Conservation (phyloP, 768 basidiomycete genomes). For the Boletus sp. region DNA sequence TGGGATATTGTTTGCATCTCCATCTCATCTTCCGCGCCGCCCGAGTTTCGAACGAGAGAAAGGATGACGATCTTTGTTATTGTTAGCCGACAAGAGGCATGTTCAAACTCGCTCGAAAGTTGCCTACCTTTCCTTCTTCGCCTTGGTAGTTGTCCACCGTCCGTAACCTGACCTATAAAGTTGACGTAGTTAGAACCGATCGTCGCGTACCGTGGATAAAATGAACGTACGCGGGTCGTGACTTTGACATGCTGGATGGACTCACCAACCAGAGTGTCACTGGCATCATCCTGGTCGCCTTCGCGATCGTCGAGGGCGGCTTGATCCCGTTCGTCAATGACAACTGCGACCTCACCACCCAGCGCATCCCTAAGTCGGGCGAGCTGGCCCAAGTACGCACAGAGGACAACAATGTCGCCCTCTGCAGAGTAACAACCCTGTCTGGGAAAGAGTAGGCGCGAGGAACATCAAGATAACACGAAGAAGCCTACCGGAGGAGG, state of each 20-base stretch:
- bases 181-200: neutral
- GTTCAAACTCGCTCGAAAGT: neutral
- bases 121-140: constrained; percentile 56
- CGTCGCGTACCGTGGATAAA: neutral
- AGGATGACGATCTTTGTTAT: constrained; percentile 61
- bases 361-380: constrained; percentile 44
- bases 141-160: constrained; percentile 83
- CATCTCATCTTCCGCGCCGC: constrained; percentile 40
- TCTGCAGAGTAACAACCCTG: constrained; percentile 47
- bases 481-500: constrained; percentile 37
- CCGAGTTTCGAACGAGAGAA: constrained; percentile 71
- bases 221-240: constrained; percentile 45
- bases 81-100: neutral
- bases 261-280: constrained; percentile 15
- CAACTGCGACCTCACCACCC: constrained; percentile 49
- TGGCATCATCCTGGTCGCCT: constrained; percentile 35
- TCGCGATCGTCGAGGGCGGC: constrained; percentile 56
- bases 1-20: constrained; percentile 17
- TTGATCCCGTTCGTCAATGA: constrained; percentile 70
- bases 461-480: neutral
- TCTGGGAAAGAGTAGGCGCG: constrained; percentile 19
- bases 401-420: constrained; percentile 55
- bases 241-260: constrained; percentile 50
- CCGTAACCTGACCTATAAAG: constrained; percentile 57
- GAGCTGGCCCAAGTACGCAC: constrained; percentile 53